These are phyloP conservation scores for Fraxinus dipetala DNA, from an alignment of 305 asterid species.

Conservation along the genomic window DNA sequence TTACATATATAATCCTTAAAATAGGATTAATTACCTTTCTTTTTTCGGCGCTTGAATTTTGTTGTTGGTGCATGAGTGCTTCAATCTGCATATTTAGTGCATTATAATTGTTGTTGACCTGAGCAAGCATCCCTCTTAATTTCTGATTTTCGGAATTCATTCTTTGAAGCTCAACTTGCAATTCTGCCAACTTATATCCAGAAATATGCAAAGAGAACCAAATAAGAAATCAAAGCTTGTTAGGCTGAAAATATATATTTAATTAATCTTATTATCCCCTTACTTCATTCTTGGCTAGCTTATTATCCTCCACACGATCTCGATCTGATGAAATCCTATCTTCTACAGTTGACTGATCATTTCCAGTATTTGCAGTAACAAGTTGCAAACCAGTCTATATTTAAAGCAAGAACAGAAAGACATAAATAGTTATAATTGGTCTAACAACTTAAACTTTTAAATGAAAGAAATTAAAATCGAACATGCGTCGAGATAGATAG, in stretches of 20 bases:
- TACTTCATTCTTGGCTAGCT: slow-evolving; percentile 61
- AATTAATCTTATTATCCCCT: neutral
- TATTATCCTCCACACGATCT: slow-evolving; percentile 32
- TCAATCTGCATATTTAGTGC: slow-evolving; percentile 56
- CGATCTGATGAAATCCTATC: slow-evolving; percentile 47
- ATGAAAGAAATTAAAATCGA: neutral
- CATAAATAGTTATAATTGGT: too few relatives aligned
- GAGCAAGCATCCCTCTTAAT: slow-evolving; percentile 52
- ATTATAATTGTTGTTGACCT: slow-evolving; percentile 52
- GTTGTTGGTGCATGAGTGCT: slow-evolving; percentile 25
- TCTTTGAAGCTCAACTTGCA: slow-evolving; percentile 42
- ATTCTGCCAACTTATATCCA: slow-evolving; percentile 33
- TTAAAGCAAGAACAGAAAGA: neutral
- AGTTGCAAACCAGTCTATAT: slow-evolving; percentile 75
- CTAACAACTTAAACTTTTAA: neutral
- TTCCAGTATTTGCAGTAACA: slow-evolving; percentile 32
- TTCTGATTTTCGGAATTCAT: slow-evolving; percentile 55
- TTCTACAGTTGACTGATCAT: slow-evolving; percentile 33
- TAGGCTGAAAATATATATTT: neutral
- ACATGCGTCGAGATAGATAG: neutral
- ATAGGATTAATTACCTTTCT: neutral
- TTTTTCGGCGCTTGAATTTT: slow-evolving; percentile 17
- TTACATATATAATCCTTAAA: neutral
- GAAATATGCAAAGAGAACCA: neutral
- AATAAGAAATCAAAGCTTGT: neutral